phyloP scores from a whole-genome alignment of 2,329 filamentous ascomycete species.

The Pestalotiopsis sp. region DNA sequence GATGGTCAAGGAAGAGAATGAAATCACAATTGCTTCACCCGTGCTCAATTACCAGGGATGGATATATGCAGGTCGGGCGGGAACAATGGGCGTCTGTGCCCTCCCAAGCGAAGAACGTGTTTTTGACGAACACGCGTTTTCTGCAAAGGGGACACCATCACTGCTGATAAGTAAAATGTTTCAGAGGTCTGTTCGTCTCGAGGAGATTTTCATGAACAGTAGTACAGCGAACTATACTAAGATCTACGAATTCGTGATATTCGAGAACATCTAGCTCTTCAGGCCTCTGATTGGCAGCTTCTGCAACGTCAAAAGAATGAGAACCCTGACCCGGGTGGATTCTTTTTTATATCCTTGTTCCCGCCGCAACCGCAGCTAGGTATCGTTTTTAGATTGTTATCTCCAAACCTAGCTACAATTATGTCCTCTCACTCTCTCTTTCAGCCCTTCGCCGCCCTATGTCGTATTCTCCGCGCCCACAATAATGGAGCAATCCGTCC shows the following conservation, averaged over 20 bases:
- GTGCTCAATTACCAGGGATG: neutral
- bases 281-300: neutral
- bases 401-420: neutral
- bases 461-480: neutral
- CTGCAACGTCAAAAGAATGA: neutral
- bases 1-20: neutral
- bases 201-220: neutral
- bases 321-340: neutral
- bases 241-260: neutral
- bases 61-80: neutral
- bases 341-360: neutral
- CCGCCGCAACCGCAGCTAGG: neutral
- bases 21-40: neutral
- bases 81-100: neutral
- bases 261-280: neutral
- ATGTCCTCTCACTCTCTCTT: neutral
- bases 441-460: neutral
- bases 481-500: neutral
- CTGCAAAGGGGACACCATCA: neutral
- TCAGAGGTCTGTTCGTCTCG: neutral
- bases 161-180: neutral
- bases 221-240: neutral
- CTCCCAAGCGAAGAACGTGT: neutral
- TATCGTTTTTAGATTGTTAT: neutral
- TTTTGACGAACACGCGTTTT: neutral